Evolutionary conservation across 192 early-diverging fungal genomes (phyloP).

Genomic region (Neocallimastix lanati): DNA sequence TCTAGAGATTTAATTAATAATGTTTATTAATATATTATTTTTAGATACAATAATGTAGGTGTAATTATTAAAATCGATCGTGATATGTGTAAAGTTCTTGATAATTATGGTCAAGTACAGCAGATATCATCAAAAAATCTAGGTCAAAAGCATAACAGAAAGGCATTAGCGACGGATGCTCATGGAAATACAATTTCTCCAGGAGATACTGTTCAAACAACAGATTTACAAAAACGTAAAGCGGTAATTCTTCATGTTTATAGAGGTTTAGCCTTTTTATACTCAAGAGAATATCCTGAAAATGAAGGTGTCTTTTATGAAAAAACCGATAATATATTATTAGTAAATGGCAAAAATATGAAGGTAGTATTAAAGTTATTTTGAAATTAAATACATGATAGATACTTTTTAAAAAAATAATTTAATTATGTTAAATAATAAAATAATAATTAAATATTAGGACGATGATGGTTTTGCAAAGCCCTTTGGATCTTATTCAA

Average conservation of each 20-base stretch:
- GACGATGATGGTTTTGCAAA: slow-evolving; percentile 10
- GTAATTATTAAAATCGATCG: slow-evolving; percentile 64
- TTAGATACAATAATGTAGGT: slow-evolving; percentile 47
- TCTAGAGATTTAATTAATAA: slow-evolving; percentile 5
- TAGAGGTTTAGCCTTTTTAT: slow-evolving; percentile 61
- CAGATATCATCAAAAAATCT: slow-evolving; percentile 5
- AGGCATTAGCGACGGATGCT: slow-evolving; percentile 20
- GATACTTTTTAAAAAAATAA: slow-evolving; percentile 1
- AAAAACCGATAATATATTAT: slow-evolving; percentile 33
- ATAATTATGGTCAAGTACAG: slow-evolving; percentile 29
- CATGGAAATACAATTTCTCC: slow-evolving; percentile 22
- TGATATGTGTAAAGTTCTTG: slow-evolving; percentile 55
- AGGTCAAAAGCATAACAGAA: slow-evolving; percentile 18
- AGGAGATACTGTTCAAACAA: slow-evolving; percentile 60
- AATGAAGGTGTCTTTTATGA: slow-evolving; percentile 61
- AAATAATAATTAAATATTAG: not conserved
- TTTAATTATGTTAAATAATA: not conserved
- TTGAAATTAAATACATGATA: not conserved
- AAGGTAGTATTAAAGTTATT: not conserved
- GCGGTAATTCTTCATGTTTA: slow-evolving; percentile 70
- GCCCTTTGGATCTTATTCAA: not conserved
- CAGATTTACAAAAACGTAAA: slow-evolving; percentile 10
- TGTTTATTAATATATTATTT: not conserved
- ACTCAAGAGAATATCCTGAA: slow-evolving; percentile 50
- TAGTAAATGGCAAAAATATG: slow-evolving; percentile 1